Conservation (phyloP, 2,329 filamentous ascomycete genomes). For the Colletotrichum paranaense region DNA sequence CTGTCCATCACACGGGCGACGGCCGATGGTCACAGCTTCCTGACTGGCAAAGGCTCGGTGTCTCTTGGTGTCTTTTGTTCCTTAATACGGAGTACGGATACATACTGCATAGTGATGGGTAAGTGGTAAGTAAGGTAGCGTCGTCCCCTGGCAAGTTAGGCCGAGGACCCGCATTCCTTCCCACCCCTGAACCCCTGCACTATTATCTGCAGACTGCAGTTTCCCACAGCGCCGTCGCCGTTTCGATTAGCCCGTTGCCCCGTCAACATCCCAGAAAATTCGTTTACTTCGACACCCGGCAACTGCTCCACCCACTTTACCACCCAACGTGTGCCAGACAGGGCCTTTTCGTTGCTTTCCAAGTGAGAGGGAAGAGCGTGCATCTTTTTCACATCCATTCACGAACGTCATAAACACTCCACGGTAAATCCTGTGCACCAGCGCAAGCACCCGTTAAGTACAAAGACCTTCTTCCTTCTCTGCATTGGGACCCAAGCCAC, state of each 20-base stretch:
- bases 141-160: background rate
- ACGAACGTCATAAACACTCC: conserved; percentile 35
- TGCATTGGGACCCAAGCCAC: conserved; percentile 10
- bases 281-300: conserved; percentile 35
- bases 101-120: no score
- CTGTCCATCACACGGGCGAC: conserved; percentile 24
- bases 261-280: conserved; percentile 35
- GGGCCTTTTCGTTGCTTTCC: background rate
- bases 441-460: conserved; percentile 20
- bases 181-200: conserved; percentile 33
- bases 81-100: no score
- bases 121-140: no score
- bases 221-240: conserved; percentile 10
- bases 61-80: background rate
- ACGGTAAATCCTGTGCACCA: conserved; percentile 20
- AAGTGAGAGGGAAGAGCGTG: conserved; percentile 5
- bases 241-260: conserved; percentile 33
- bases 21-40: background rate
- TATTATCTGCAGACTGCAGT: background rate
- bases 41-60: conserved; percentile 15
- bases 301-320: conserved; percentile 28
- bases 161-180: conserved; percentile 12
- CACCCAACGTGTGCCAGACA: background rate
- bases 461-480: conserved; percentile 33
- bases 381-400: conserved; percentile 36